Conservation (phyloP, 331 rosid species). For the Spiraea crenata region DNA sequence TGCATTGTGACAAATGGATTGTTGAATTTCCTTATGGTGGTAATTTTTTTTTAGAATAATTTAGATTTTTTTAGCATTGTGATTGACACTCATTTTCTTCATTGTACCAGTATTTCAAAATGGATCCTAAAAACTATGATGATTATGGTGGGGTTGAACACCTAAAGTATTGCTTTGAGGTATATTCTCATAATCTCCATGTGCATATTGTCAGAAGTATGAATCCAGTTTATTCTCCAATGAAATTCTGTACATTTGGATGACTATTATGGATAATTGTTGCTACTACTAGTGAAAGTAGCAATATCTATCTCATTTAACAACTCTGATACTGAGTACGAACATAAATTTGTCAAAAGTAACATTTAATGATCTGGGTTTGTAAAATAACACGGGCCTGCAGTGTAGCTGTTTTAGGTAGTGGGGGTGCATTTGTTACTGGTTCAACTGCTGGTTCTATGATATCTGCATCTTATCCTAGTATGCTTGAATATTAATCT, state of each 20-base stretch:
- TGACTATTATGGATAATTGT: neutral
- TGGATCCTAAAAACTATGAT: slow-evolving; percentile 71
- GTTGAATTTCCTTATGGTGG: neutral
- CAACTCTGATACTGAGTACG: neutral
- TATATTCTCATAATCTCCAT: slow-evolving; percentile 33
- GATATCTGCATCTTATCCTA: neutral
- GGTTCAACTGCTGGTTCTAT: neutral
- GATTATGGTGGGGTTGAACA: slow-evolving; percentile 87
- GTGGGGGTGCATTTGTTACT: neutral
- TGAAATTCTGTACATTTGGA: neutral
- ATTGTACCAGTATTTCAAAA: slow-evolving; percentile 82
- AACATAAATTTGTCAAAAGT: neutral
- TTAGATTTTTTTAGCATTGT: slow-evolving; percentile 11
- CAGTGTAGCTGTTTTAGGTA: neutral
- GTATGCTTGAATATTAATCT: neutral
- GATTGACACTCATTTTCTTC: slow-evolving; percentile 15
- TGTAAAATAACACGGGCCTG: neutral
- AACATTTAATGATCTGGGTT: neutral
- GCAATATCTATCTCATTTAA: slow-evolving; percentile 13
- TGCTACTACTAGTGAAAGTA: neutral
- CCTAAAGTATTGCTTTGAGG: slow-evolving; percentile 90
- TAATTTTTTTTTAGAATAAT: neutral
- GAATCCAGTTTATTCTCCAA: neutral
- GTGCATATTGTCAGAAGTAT: neutral
- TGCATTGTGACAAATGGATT: neutral